Evolutionary conservation across 345 rosid genomes (phyloP).

Genomic region (Gossypium sturtianum): DNA sequence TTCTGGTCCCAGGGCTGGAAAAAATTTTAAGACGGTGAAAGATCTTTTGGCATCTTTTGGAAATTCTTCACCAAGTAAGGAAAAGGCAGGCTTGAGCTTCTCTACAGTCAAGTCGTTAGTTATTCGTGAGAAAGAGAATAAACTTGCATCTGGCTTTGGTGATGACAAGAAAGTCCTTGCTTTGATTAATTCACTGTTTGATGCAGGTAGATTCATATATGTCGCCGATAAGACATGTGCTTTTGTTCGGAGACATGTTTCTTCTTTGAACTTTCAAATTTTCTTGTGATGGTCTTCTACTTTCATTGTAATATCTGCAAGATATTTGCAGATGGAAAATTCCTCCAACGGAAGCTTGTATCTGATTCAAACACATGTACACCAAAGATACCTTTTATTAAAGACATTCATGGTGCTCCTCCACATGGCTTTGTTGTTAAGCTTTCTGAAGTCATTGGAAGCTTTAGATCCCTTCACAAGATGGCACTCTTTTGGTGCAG

Average conservation of each 20-base stretch:
- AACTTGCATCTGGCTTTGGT: conserved; percentile 46
- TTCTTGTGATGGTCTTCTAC: conserved; percentile 32
- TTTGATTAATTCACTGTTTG: conserved; percentile 50
- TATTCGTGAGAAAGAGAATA: conserved; percentile 88
- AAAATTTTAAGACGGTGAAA: conserved; percentile 61
- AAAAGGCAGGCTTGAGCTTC: conserved; percentile 76
- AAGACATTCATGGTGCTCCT: conserved; percentile 90
- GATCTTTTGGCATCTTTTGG: conserved; percentile 67
- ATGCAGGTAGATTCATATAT: conserved; percentile 54
- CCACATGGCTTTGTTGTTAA: conserved; percentile 67
- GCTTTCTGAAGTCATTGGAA: conserved; percentile 90
- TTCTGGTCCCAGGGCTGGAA: conserved; percentile 54
- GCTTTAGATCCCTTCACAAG: conserved; percentile 61
- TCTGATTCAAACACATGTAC: conserved; percentile 38
- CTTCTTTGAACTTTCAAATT: conserved; percentile 6
- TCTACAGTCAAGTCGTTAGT: conserved; percentile 84
- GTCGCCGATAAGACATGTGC: conserved; percentile 1
- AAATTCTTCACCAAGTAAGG: conserved; percentile 77
- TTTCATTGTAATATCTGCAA: conserved; percentile 62
- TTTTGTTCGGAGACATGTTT: conserved; percentile 2
- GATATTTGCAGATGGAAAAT: conserved; percentile 73
- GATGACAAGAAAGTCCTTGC: conserved; percentile 59
- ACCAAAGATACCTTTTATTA: conserved; percentile 41
- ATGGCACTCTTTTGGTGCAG: conserved; percentile 88
- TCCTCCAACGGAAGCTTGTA: conserved; percentile 64